Evolutionary conservation across 2,329 filamentous ascomycete genomes (phyloP).

Genomic region (Phialemonium atrogriseum): DNA sequence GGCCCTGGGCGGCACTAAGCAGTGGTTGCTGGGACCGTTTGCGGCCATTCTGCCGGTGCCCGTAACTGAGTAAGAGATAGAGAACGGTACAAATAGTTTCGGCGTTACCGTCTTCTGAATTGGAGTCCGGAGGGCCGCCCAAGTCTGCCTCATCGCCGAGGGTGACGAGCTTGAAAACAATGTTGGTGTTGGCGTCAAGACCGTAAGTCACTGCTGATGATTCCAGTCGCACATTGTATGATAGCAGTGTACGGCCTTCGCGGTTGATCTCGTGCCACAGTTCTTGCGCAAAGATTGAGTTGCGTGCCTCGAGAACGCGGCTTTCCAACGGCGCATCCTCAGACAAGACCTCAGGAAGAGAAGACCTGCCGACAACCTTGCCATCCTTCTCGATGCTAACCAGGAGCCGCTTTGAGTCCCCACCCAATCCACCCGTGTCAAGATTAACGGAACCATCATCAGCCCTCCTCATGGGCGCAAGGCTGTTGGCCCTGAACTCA

Average conservation of each 20-base stretch:
- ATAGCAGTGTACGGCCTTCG: conserved; percentile 66
- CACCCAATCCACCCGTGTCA: conserved; percentile 49
- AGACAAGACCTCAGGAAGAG: conserved; percentile 41
- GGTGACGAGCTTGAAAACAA: conserved; percentile 61
- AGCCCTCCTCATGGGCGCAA: conserved; percentile 69
- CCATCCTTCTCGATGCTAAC: conserved; percentile 56
- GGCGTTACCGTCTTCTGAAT: conserved; percentile 43
- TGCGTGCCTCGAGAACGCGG: conserved; percentile 64
- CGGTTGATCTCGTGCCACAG: conserved; percentile 83
- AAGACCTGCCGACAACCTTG: conserved; percentile 48
- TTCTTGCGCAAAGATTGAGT: conserved; percentile 77
- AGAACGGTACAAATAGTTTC: conserved; percentile 59
- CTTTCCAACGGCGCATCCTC: conserved; percentile 55
- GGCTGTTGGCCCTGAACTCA: conserved; percentile 59
- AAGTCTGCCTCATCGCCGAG: conserved; percentile 36
- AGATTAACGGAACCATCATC: conserved; percentile 69
- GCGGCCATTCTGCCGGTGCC: conserved; percentile 68
- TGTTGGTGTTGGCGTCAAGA: conserved; percentile 41
- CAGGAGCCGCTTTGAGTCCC: conserved; percentile 52
- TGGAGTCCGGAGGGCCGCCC: conserved; percentile 18
- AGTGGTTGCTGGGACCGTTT: conserved; percentile 52
- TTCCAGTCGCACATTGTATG: conserved; percentile 60
- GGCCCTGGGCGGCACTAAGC: conserved; percentile 26
- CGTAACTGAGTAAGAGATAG: conserved; percentile 68
- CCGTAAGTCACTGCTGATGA: conserved; percentile 49